phyloP scores from a whole-genome alignment of 148 eudicot genomes.

The Mesembryanthemum crystallinum region DNA sequence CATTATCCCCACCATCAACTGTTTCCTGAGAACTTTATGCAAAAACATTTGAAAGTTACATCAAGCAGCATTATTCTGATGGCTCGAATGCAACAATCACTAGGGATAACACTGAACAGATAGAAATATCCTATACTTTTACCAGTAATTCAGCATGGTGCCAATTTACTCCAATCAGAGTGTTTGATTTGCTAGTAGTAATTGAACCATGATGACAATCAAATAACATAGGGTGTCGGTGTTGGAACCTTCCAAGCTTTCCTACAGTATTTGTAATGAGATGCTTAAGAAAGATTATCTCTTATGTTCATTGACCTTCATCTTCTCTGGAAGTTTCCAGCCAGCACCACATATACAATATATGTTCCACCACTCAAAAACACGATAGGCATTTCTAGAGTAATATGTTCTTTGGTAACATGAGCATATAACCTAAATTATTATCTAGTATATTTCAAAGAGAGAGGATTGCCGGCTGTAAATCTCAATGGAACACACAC shows the following conservation, averaged over 20 bases:
- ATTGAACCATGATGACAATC: slow-evolving; percentile 9
- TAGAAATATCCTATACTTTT: not conserved
- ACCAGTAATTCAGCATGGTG: slow-evolving; percentile 15
- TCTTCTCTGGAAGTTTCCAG: not conserved
- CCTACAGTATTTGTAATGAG: slow-evolving; percentile 7
- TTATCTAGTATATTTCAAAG: not conserved
- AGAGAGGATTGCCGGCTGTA: not conserved
- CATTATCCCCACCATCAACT: slow-evolving; percentile 22
- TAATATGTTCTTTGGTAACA: not conserved
- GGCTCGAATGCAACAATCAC: slow-evolving; percentile 11
- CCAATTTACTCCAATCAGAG: slow-evolving; percentile 7
- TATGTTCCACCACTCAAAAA: not conserved
- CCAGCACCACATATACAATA: not conserved
- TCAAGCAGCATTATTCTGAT: slow-evolving; percentile 3
- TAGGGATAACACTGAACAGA: not conserved
- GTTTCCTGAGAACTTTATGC: slow-evolving; percentile 36
- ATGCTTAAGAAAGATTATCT: not conserved
- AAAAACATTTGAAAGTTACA: slow-evolving; percentile 18
- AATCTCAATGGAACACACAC: not conserved
- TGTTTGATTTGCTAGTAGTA: slow-evolving; percentile 5
- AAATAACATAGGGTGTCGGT: slow-evolving; percentile 1
- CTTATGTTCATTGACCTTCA: not conserved
- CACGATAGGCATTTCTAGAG: not conserved
- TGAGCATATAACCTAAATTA: not conserved
- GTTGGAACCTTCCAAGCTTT: slow-evolving; percentile 8